Conservation (phyloP, 805 yeast genomes). For the Scheffersomyces spartinae region DNA sequence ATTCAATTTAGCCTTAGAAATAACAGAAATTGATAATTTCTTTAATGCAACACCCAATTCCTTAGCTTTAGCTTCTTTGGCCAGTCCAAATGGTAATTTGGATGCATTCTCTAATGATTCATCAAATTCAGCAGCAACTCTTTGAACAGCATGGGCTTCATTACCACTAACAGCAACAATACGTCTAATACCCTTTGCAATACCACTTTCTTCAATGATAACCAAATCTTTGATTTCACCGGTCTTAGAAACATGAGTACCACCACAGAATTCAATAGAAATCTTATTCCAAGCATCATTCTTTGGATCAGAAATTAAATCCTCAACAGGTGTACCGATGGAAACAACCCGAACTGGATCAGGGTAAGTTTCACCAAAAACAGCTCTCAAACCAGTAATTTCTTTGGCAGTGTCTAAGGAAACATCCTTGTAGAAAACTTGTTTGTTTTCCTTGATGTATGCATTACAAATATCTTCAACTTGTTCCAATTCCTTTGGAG, state of each 20-base stretch:
- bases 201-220: conserved; percentile 89
- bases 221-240: conserved; percentile 89
- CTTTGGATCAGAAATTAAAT: conserved; percentile 57
- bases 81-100: conserved; percentile 57
- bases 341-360: conserved; percentile 98
- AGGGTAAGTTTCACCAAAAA: conserved; percentile 97
- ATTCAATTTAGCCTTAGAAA: conserved; percentile 67
- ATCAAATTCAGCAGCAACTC: conserved; percentile 64
- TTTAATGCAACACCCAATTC: conserved; percentile 77
- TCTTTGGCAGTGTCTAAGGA: conserved; percentile 58
- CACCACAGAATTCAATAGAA: conserved; percentile 97
- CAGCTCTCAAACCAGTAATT: conserved; percentile 88
- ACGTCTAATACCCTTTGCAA: conserved; percentile 97
- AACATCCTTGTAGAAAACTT: conserved; percentile 79
- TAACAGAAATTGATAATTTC: conserved; percentile 69
- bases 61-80: conserved; percentile 74
- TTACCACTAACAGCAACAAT: conserved; percentile 93
- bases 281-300: conserved; percentile 64
- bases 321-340: conserved; percentile 84
- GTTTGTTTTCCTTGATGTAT: conserved; percentile 56
- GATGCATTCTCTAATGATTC: conserved; percentile 47
- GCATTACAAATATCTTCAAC: conserved; percentile 69
- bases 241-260: conserved; percentile 90
- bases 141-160: conserved; percentile 84
- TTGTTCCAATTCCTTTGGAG: conserved; percentile 55